Evolutionary conservation across 2,329 filamentous ascomycete species (phyloP).

Genomic region (Pezicula carpinea): DNA sequence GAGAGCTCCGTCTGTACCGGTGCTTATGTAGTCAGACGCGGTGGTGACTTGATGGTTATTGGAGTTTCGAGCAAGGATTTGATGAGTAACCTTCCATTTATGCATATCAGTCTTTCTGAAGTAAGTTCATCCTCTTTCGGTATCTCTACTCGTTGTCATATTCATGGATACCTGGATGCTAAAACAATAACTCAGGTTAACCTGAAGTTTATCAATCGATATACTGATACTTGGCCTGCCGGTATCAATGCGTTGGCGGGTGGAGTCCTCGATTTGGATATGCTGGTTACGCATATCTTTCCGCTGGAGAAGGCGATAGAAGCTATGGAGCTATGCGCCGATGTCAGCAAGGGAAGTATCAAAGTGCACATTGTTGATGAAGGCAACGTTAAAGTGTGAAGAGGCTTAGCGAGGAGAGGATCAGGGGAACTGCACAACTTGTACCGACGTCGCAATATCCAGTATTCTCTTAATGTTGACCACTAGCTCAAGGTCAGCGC

Average conservation of each 20-base stretch:
- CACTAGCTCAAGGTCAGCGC: too few relatives aligned
- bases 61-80: conserved; percentile 52
- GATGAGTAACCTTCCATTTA: conserved; percentile 52
- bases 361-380: conserved; percentile 58
- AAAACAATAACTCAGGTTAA: conserved; percentile 45
- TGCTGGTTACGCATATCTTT: conserved; percentile 58
- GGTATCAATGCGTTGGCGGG: conserved; percentile 57
- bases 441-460: too few relatives aligned
- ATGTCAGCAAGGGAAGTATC: conserved; percentile 49
- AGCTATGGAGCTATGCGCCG: conserved; percentile 48
- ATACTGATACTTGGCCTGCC: conserved; percentile 64
- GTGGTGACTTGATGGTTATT: conserved; percentile 59
- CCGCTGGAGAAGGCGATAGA: conserved; percentile 57
- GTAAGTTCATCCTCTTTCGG: conserved; percentile 13
- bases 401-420: not conserved
- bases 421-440: too few relatives aligned
- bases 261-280: conserved; percentile 56
- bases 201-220: conserved; percentile 66
- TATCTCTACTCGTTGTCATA: not conserved
- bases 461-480: too few relatives aligned
- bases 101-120: conserved; percentile 19
- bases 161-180: not conserved
- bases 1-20: conserved; percentile 59
- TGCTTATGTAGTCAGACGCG: conserved; percentile 49
- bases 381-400: conserved; percentile 7